Evolutionary conservation across 2,329 filamentous ascomycete genomes (phyloP).

Genomic region (Aspergillus aculeatus): DNA sequence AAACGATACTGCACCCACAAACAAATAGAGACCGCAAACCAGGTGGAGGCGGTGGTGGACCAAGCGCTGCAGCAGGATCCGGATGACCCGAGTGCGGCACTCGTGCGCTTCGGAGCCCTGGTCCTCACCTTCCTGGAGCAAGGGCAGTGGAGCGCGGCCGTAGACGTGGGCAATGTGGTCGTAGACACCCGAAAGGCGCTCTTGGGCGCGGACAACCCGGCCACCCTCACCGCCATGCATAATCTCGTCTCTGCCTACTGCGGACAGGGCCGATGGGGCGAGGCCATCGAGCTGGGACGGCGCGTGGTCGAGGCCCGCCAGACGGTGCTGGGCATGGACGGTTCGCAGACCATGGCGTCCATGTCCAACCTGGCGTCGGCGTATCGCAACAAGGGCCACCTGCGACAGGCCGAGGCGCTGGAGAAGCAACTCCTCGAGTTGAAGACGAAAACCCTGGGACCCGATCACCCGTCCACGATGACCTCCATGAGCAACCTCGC

Average conservation of each 20-base stretch:
- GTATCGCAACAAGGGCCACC: slow-evolving; percentile 6
- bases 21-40: background rate
- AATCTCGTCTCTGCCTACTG: slow-evolving; percentile 10
- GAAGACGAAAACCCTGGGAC: background rate
- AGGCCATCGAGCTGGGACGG: slow-evolving; percentile 5
- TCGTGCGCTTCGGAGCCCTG: slow-evolving; percentile 1
- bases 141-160: slow-evolving; percentile 7
- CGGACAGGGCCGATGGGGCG: slow-evolving; percentile 9
- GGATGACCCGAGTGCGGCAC: background rate
- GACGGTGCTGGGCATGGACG: slow-evolving; percentile 1
- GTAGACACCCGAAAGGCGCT: slow-evolving; percentile 1
- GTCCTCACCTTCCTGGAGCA: slow-evolving; percentile 7
- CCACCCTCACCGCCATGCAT: slow-evolving; percentile 8
- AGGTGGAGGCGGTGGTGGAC: background rate
- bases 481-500: slow-evolving; percentile 11
- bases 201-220: background rate
- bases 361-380: slow-evolving; percentile 13
- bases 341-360: slow-evolving; percentile 9
- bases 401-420: slow-evolving; percentile 5
- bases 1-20: background rate
- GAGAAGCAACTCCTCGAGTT: slow-evolving; percentile 4
- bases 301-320: slow-evolving; percentile 1
- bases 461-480: slow-evolving; percentile 8
- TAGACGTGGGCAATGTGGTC: slow-evolving; percentile 6
- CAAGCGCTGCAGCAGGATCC: background rate